phyloP scores from a whole-genome alignment of 2,329 filamentous ascomycete genomes.

The Beauveria rudraprayagi region DNA sequence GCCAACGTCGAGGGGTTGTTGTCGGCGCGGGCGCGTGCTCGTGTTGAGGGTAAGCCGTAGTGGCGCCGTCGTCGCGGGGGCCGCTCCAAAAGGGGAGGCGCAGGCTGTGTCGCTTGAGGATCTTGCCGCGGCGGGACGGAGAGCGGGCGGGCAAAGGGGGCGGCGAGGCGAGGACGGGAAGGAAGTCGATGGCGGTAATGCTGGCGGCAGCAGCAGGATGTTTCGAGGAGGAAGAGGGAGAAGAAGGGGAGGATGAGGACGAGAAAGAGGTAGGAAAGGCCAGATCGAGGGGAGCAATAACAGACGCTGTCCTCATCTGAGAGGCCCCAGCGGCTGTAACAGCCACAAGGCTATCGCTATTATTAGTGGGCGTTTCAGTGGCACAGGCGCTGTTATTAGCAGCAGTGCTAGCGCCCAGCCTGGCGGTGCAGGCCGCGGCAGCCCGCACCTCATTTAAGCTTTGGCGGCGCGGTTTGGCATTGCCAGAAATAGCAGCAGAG shows the following conservation, averaged over 20 bases:
- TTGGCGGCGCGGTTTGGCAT: neutral
- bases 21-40: neutral
- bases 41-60: neutral
- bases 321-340: neutral
- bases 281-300: neutral
- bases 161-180: neutral
- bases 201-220: neutral
- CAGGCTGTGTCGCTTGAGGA: neutral
- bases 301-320: neutral
- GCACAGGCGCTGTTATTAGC: neutral
- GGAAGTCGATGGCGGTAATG: neutral
- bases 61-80: neutral
- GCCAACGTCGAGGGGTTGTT: neutral
- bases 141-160: neutral
- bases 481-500: neutral
- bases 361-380: neutral
- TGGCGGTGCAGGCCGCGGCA: neutral
- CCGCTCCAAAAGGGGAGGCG: constrained; percentile 3
- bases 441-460: neutral
- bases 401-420: neutral
- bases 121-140: neutral
- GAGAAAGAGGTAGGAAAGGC: neutral
- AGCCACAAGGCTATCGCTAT: neutral
- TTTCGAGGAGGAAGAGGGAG: neutral
- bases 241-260: neutral